Evolutionary conservation across 116 monocot species (phyloP), one percentile per base, ranked within the genome.

Genomic region (Zostera marina): DNA sequence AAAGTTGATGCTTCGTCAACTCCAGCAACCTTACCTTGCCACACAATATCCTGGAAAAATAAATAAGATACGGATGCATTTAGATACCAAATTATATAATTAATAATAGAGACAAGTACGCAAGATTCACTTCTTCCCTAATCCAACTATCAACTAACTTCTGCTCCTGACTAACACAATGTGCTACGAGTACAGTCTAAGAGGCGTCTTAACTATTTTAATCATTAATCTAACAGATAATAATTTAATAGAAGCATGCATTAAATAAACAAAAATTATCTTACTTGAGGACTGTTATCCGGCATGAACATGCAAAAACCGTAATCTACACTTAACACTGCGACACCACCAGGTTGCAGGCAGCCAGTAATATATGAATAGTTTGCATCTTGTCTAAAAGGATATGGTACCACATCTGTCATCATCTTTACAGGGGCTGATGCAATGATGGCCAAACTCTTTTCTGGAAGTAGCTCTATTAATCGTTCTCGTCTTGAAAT

Each of bases 251-350:
- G 22, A 41, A 55, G 22, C 22, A 24, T 55, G 22, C 24, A 24
- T 6, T 32, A 22, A 19, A 22, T 7, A 22, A 62, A 63, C 22
- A n/a, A 59, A 63, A 17, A 39, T 51, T 62, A 32, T n/a, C 62
- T 63, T 17, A 63, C 94, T 59, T 82, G 76, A 57, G 84, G 79
- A 82, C 72, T 74, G 53, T 63, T 59, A 71, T 84, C 79, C 20
- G 94, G 88, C 88, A 94, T 84, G 64, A 94, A 94, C 94, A 94
- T 88, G 72, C 76, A 88, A 40, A 94, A 74, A 7, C 94, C 94
- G 45, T 22, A 54, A 10, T 88, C 81, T 9, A 76, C 42, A 57
- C 79, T 74, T 42, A 94, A 14, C 44, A 94, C 82, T 8, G 82
- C 88, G 47, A 94, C 56, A 54, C 94, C 94, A 61, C 94, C 94